Evolutionary conservation across 805 yeast genomes (phyloP), one percentile per base, ranked within the genome.

Genomic region (Candida yuanshanica): DNA sequence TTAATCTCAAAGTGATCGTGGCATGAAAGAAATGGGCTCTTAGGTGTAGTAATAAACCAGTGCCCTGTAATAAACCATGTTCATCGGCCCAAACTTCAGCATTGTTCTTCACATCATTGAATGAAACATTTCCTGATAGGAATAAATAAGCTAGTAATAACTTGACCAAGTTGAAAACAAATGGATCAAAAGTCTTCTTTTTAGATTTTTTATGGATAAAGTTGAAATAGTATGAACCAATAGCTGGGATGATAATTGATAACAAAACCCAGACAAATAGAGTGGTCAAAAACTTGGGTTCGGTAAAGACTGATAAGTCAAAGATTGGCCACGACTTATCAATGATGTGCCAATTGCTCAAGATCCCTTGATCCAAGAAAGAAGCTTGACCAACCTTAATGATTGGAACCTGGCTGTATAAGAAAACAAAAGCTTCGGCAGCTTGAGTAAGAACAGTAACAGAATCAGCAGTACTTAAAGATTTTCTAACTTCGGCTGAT

Each of bases 111-210:
- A 55, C 42, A 41, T 56, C 63, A 8, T 53, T 53, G 29, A 58
- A 50, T 25, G 59, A 48, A 24, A 59, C 55, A 33, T 48, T 27
- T 20, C 53, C 50, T 4, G 52, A 49, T 29, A 56, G 43, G 43
- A 69, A 51, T 43, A 64, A 56, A 56, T 65, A 69, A 46, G 66
- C 64, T 20, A 70, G 46, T 45, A 76, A 51, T 23, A 71, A 56
- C 55, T 77, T 76, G 39, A 66, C 46, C 49, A 78, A 58, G 43
- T 72, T 72, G 57, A 73, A 77, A 37, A 70, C 61, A 47, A 78
- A 68, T 33, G 84, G 83, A 56, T 79, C 85, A 57, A 56, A 69
- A 37, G 53, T 59, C 55, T 63, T 60, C 58, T 74, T 64, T 33
- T 44, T 50, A 14, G 43, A 44, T 43, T 53, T 56, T 42, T 55